phyloP scores from a whole-genome alignment of 495 filamentous ascomycete species.

The Monascus purpureus region DNA sequence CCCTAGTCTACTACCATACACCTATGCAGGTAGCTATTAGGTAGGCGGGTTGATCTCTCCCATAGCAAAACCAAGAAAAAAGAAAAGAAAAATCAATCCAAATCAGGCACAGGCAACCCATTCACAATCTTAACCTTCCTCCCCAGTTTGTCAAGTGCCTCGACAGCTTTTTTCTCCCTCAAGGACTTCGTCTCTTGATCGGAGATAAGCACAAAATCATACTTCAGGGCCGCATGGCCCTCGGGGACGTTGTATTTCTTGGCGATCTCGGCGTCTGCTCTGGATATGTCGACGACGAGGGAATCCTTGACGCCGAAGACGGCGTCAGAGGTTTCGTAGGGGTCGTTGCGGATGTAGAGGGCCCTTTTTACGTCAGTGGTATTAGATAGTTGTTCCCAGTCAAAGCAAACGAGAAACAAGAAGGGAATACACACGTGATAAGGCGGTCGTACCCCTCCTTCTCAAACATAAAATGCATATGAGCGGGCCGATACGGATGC shows the following conservation, averaged over 20 bases:
- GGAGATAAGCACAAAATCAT: constrained; percentile 65
- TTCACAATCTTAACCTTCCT: constrained; percentile 64
- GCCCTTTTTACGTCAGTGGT: constrained; percentile 30
- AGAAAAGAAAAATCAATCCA: constrained; percentile 33
- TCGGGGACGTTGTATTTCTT: constrained; percentile 41
- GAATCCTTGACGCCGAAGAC: constrained; percentile 90
- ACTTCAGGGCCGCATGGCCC: constrained; percentile 40
- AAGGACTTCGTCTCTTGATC: constrained; percentile 56
- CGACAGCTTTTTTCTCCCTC: constrained; percentile 53
- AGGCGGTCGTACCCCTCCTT: constrained; percentile 74
- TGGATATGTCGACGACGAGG: constrained; percentile 57
- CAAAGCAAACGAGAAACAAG: constrained; percentile 1
- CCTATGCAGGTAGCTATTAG: too few relatives aligned
- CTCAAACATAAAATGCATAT: constrained; percentile 94
- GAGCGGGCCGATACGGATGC: constrained; percentile 71
- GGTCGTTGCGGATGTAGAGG: constrained; percentile 70
- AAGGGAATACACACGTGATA: constrained; percentile 51
- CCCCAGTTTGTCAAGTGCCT: constrained; percentile 59
- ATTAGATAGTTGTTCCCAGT: constrained; percentile 1
- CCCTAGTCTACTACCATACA: too few relatives aligned
- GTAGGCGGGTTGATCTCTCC: too few relatives aligned
- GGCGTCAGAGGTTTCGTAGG: constrained; percentile 81
- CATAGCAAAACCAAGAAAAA: neutral
- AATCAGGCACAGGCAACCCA: constrained; percentile 67
- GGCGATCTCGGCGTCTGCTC: constrained; percentile 45